Base-by-base conservation (phyloP, 345 rosid genomes). In the Ceriops decandra region DNA sequence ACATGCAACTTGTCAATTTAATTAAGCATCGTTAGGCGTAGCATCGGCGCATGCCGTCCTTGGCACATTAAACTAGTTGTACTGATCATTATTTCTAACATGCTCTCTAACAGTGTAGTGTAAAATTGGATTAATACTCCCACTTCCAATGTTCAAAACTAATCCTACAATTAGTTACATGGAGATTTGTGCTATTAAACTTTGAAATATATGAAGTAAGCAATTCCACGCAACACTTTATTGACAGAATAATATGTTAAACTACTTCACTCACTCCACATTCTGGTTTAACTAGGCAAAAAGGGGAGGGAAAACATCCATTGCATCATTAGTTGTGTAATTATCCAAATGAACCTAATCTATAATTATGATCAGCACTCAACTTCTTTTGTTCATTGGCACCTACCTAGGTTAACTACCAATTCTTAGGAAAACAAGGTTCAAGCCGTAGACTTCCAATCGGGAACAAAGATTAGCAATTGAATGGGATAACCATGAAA, bases 1-100 rank as follows among this genome's bases (percentile, higher is more conserved):
- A 72, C 77, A 67, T 72, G 77, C 76, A 51, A 61, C 42, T 57
- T 70, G 52, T 49, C 69, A 64, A 62, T 66, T 61, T 66, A 27
- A 64, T 33, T 65, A 69, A 66, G 35, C 52, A 46, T 38, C 15
- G 22, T 49, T 60, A 3, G 49, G 17, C 49, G 49, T 42, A 15
- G 17, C 13, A 51, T 53, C 33, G 17, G 52, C 52, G 62, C 47
- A 54, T 59, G 54, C 20, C 64, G 46, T 36, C 57, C 71, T 32
- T 24, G 31, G 16, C 60, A 63, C 73, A 13, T 42, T 42, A 66
- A 68, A 57, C 58, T 56, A 74, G 35, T 26, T 52, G 52, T 42
- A 33, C 38, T 36, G 53, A 52, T 57, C 53, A 24, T 35, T 52
- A 13, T 62, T 62, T 27, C 51, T 42, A 10, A 38, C 1, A 38